Conservation (phyloP, 75 land plant genomes). For the Gnetum montanum region DNA sequence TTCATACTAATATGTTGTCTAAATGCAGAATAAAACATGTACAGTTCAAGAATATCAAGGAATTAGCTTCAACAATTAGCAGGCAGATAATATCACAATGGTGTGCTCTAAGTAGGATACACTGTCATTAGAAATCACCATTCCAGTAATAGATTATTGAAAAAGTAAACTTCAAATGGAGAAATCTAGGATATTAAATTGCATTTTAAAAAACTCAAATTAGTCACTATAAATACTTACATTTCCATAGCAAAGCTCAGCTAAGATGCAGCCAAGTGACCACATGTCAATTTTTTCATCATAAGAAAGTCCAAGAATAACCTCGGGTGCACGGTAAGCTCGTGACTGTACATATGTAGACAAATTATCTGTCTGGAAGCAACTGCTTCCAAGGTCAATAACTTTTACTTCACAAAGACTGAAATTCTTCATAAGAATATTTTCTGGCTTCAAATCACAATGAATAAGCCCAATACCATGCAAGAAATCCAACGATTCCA, state of each 20-base stretch:
- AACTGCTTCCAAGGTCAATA: slow-evolving; percentile 98
- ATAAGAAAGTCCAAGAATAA: slow-evolving; percentile 90
- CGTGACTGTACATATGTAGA: slow-evolving; percentile 97
- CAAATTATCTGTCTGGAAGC: slow-evolving; percentile 84
- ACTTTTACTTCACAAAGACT: slow-evolving; percentile 90
- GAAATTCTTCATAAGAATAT: slow-evolving; percentile 93
- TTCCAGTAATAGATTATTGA: too few species aligned
- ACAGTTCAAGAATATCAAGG: too few species aligned
- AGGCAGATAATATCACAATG: too few species aligned
- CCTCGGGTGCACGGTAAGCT: slow-evolving; percentile 97
- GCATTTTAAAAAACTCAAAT: too few species aligned
- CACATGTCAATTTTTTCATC: slow-evolving; percentile 89
- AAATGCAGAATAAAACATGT: too few species aligned
- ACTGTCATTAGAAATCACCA: too few species aligned
- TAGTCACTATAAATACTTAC: slow-evolving; percentile 29
- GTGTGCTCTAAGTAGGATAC: too few species aligned
- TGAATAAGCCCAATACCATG: slow-evolving; percentile 85
- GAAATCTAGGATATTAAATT: too few species aligned
- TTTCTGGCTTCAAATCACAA: slow-evolving; percentile 98
- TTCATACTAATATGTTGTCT: too few species aligned
- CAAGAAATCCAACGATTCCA: slow-evolving; percentile 86
- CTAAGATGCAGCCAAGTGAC: slow-evolving; percentile 96
- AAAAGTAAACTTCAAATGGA: too few species aligned
- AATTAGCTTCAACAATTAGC: too few species aligned
- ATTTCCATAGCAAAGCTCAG: slow-evolving; percentile 93